phyloP scores from a whole-genome alignment of 2,329 filamentous ascomycete species.

The Biscogniauxia mediterranea region DNA sequence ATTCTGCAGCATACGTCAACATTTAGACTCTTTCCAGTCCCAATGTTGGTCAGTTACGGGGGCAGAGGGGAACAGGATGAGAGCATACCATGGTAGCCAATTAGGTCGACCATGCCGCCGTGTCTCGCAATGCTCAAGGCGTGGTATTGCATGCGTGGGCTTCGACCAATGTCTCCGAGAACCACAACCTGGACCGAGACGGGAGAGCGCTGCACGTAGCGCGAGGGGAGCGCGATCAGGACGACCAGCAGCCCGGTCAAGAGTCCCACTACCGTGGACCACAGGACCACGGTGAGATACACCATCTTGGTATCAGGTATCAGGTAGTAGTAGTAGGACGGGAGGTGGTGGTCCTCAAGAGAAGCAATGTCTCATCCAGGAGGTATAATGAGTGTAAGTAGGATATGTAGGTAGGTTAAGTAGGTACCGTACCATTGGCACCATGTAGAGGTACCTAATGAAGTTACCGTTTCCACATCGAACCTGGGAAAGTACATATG shows the following conservation, averaged over 20 bases:
- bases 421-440: too few species aligned
- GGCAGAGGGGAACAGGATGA: background rate
- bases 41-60: conserved; percentile 2
- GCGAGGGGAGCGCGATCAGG: conserved; percentile 35
- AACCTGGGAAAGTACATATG: too few species aligned
- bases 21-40: background rate
- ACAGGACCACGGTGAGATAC: conserved; percentile 27
- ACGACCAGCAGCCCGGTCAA: conserved; percentile 32
- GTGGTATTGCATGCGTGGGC: conserved; percentile 98
- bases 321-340: background rate
- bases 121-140: conserved; percentile 85
- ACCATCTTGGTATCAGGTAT: conserved; percentile 17
- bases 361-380: too few species aligned
- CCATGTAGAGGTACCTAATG: too few species aligned
- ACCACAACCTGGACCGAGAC: conserved; percentile 76
- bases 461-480: too few species aligned
- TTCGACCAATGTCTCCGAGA: conserved; percentile 90
- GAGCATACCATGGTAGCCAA: conserved; percentile 76
- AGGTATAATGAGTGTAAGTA: too few species aligned
- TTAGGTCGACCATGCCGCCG: conserved; percentile 75
- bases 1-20: conserved; percentile 53
- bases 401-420: too few species aligned
- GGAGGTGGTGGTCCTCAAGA: too few species aligned
- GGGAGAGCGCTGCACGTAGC: conserved; percentile 37
- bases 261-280: conserved; percentile 23